Conservation (phyloP, 805 yeast species). For the Metschnikowia cubensis region DNA sequence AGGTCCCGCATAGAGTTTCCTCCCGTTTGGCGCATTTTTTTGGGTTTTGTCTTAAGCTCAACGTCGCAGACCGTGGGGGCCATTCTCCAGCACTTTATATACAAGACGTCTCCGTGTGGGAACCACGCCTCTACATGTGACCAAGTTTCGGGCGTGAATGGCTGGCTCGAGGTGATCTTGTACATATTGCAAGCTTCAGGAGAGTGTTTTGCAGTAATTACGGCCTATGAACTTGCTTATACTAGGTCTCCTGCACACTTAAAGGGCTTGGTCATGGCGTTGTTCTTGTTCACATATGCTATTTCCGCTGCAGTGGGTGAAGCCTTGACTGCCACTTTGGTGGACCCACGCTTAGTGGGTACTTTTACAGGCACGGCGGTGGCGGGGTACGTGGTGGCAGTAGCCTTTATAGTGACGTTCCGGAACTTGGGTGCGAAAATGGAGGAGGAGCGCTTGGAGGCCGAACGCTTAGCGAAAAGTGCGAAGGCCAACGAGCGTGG, state of each 20-base stretch:
- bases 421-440: slow-evolving; percentile 39
- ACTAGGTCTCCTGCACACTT: slow-evolving; percentile 47
- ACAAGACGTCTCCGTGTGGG: slow-evolving; percentile 51
- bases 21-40: slow-evolving; percentile 42
- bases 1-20: slow-evolving; percentile 24
- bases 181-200: slow-evolving; percentile 47
- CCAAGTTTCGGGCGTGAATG: slow-evolving; percentile 27
- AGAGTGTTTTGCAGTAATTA: slow-evolving; percentile 49
- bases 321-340: slow-evolving; percentile 37
- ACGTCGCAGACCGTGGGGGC: slow-evolving; percentile 48
- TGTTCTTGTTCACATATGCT: slow-evolving; percentile 42
- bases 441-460: slow-evolving; percentile 30
- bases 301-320: slow-evolving; percentile 46
- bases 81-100: slow-evolving; percentile 45
- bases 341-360: slow-evolving; percentile 41
- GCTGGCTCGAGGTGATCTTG: slow-evolving; percentile 26
- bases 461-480: neutral
- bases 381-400: slow-evolving; percentile 34
- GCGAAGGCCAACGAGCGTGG: too few species aligned
- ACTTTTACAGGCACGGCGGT: slow-evolving; percentile 39
- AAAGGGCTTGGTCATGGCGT: slow-evolving; percentile 49
- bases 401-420: slow-evolving; percentile 31
- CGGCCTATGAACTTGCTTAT: slow-evolving; percentile 54
- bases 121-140: slow-evolving; percentile 39
- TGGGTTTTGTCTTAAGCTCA: slow-evolving; percentile 48